Percentiles rank a stretch among this genome's conserved stretches.
These are phyloP conservation scores for Garcia nutans DNA, from an alignment of 345 rosid species.

Conservation along the genomic window DNA sequence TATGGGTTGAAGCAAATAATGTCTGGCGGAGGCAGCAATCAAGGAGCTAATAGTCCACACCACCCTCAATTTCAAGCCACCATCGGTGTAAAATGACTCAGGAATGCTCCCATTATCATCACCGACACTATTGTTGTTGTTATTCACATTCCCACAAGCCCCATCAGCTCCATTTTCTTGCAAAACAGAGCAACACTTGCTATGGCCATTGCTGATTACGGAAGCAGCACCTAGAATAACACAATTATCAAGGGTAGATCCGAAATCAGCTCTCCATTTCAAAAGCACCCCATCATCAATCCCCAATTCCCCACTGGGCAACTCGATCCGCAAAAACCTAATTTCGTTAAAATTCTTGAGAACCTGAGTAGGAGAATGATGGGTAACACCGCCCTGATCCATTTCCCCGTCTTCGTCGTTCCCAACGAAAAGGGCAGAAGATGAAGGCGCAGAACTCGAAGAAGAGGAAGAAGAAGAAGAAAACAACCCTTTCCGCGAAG, in stretches of 20 bases:
- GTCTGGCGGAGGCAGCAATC: too few species aligned
- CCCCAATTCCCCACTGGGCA: slow-evolving; percentile 83
- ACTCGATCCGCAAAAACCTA: slow-evolving; percentile 74
- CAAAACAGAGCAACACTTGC: slow-evolving; percentile 3
- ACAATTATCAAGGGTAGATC: slow-evolving; percentile 85
- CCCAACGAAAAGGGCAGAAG: slow-evolving; percentile 38
- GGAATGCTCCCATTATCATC: slow-evolving; percentile 93
- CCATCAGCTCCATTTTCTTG: slow-evolving; percentile 34
- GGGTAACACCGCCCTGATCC: slow-evolving; percentile 75
- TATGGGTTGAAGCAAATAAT: too few species aligned
- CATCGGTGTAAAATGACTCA: slow-evolving; percentile 89
- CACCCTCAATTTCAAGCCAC: slow-evolving; percentile 82
- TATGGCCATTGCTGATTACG: slow-evolving; percentile 28
- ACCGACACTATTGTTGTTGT: background rate
- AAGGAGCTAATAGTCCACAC: slow-evolving; percentile 82
- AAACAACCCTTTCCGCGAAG: slow-evolving; percentile 10
- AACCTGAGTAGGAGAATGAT: slow-evolving; percentile 56
- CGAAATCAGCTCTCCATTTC: slow-evolving; percentile 95
- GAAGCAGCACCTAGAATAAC: slow-evolving; percentile 74
- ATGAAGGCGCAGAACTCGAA: slow-evolving; percentile 4
- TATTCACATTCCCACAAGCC: slow-evolving; percentile 13
- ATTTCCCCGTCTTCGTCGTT: slow-evolving; percentile 47
- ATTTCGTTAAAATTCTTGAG: slow-evolving; percentile 85
- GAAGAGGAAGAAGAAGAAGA: slow-evolving; percentile 28
- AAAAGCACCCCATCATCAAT: slow-evolving; percentile 82